phyloP scores from a whole-genome alignment of 345 rosid genomes.

The Boechera divaricarpa region DNA sequence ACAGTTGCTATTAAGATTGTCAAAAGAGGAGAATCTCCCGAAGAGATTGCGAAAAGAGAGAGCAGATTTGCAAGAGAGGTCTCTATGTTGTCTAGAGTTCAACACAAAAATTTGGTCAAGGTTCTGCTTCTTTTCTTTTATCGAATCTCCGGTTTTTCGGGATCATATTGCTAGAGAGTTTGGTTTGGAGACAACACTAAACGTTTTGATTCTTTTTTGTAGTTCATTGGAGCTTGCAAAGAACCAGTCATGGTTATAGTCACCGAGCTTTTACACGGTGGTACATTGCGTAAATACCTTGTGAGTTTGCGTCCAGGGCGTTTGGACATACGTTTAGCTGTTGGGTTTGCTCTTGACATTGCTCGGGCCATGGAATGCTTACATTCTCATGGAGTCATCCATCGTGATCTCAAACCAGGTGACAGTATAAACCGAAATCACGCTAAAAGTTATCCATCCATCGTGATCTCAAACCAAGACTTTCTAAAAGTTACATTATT shows the following conservation, averaged over 20 bases:
- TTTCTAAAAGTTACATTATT: not conserved
- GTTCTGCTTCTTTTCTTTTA: conserved; percentile 38
- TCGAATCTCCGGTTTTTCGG: not conserved
- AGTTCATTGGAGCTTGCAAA: conserved; percentile 98
- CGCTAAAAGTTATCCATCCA: conserved; percentile 73
- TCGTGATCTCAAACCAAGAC: conserved; percentile 77
- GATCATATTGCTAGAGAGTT: not conserved
- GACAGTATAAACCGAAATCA: conserved; percentile 15
- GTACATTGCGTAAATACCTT: conserved; percentile 89
- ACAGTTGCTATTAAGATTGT: conserved; percentile 90
- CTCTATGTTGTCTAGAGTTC: conserved; percentile 85
- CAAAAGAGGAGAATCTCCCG: conserved; percentile 78
- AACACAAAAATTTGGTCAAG: conserved; percentile 90
- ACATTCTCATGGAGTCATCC: conserved; percentile 95
- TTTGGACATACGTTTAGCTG: conserved; percentile 69
- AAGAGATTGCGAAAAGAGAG: conserved; percentile 82
- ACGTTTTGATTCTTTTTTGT: conserved; percentile 27
- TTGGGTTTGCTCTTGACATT: conserved; percentile 90
- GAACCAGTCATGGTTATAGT: conserved; percentile 96
- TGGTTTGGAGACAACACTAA: conserved; percentile 8
- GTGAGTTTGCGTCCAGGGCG: conserved; percentile 68
- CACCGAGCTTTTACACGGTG: conserved; percentile 84
- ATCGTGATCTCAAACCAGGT: conserved; percentile 98
- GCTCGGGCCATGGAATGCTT: conserved; percentile 98
- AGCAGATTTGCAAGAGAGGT: conserved; percentile 86